phyloP scores from a whole-genome alignment of 148 eudicot genomes.

The Nyssa sinensis region DNA sequence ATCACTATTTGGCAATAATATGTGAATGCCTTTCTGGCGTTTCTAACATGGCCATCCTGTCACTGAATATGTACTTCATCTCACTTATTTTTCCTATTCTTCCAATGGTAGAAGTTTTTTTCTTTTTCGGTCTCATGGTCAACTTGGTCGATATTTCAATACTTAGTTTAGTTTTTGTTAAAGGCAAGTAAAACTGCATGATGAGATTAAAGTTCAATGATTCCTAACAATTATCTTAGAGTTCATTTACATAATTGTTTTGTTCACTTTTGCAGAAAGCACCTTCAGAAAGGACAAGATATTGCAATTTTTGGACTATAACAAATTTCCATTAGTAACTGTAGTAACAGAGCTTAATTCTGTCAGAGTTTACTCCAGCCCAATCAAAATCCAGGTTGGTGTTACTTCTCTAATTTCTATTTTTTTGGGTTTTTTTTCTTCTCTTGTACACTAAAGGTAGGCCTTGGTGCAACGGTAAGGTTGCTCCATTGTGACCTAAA shows the following conservation, averaged over 20 bases:
- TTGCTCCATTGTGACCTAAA: no score
- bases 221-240: no score
- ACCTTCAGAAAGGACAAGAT: conserved; percentile 52
- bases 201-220: no score
- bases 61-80: background rate
- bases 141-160: background rate
- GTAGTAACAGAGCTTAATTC: conserved; percentile 76
- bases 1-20: no score
- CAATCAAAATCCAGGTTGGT: conserved; percentile 66
- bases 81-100: background rate
- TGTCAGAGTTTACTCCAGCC: conserved; percentile 69
- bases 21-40: no score
- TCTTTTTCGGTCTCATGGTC: background rate
- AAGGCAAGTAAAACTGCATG: background rate
- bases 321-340: conserved; percentile 91
- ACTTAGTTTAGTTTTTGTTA: background rate
- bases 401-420: background rate
- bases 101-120: background rate
- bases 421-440: background rate
- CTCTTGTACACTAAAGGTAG: no score
- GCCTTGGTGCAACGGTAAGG: no score
- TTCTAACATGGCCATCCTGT: background rate
- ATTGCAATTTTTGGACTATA: conserved; percentile 65
- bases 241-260: background rate
- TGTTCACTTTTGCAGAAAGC: conserved; percentile 60